These are phyloP conservation scores for Mucor irregularis DNA, from an alignment of 371 early-diverging fungal species.

Conservation along the genomic window DNA sequence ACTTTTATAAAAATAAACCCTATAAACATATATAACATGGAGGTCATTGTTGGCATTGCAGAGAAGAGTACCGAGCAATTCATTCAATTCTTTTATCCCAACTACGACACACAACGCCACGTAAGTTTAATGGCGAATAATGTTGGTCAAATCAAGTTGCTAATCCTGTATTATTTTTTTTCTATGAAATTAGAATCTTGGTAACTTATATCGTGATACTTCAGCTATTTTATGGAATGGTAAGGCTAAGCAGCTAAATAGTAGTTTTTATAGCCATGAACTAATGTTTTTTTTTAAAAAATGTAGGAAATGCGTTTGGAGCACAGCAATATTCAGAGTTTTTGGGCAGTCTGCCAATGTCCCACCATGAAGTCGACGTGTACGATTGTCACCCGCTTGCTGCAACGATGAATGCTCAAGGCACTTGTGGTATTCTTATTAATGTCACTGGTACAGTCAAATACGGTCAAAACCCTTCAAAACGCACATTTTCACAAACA, in stretches of 20 bases:
- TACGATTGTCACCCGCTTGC: constrained; percentile 71
- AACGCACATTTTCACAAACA: constrained; percentile 63
- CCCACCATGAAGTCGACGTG: constrained; percentile 60
- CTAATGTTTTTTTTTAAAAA: not conserved
- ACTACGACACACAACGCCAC: constrained; percentile 64
- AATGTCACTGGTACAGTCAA: constrained; percentile 61
- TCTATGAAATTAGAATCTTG: constrained; percentile 38
- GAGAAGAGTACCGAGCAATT: constrained; percentile 61
- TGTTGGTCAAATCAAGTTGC: too few relatives aligned
- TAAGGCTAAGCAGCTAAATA: constrained; percentile 23
- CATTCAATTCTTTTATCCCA: constrained; percentile 62
- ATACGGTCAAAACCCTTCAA: constrained; percentile 55
- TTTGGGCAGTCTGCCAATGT: constrained; percentile 56
- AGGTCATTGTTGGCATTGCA: constrained; percentile 28
- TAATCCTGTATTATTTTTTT: not conserved
- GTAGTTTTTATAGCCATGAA: not conserved
- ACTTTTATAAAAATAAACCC: not conserved
- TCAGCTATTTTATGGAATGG: constrained; percentile 81
- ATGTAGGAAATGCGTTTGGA: constrained; percentile 60
- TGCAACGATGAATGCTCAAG: constrained; percentile 47
- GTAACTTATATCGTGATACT: constrained; percentile 63
- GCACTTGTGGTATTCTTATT: constrained; percentile 52
- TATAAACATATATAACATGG: constrained; percentile 20
- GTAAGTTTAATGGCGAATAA: too few relatives aligned
- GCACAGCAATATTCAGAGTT: constrained; percentile 59